Percentiles rank a stretch among this genome's conserved stretches.
Conservation (phyloP, 352 stramenopile genomes). For the Aphanomyces cochlioides region DNA sequence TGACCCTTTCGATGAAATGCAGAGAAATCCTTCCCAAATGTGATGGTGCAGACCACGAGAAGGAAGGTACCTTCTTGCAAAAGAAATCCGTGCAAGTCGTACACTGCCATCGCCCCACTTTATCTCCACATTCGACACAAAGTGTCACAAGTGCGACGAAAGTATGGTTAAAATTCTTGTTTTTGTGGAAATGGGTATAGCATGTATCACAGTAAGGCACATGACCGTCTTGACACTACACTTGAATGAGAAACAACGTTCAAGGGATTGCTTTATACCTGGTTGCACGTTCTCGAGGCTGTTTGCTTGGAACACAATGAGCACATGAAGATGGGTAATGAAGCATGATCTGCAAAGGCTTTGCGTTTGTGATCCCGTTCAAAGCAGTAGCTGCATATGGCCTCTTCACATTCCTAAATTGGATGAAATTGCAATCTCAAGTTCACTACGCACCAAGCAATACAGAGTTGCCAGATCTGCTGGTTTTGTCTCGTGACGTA, state of each 20-base stretch:
- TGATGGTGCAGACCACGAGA: neutral
- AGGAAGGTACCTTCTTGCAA: constrained; percentile 24
- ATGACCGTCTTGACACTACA: constrained; percentile 15
- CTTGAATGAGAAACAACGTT: neutral
- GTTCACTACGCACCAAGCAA: neutral
- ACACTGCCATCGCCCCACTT: constrained; percentile 18
- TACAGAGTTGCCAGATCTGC: constrained; percentile 8
- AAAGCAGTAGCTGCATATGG: constrained; percentile 15
- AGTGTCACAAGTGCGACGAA: constrained; percentile 17
- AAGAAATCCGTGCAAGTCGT: constrained; percentile 23
- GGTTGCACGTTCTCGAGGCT: constrained; percentile 21
- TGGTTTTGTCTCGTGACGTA: constrained; percentile 14
- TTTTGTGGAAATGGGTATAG: constrained; percentile 26
- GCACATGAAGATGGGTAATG: constrained; percentile 9
- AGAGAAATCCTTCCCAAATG: constrained; percentile 15
- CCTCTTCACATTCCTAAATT: constrained; percentile 28
- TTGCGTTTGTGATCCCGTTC: constrained; percentile 22
- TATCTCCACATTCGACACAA: constrained; percentile 23
- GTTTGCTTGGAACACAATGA: constrained; percentile 21
- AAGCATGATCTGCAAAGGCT: constrained; percentile 4
- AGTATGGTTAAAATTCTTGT: neutral
- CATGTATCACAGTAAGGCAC: constrained; percentile 28
- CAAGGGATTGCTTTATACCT: constrained; percentile 1
- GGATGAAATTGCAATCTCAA: constrained; percentile 2
- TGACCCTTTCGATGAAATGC: constrained; percentile 29